These are phyloP conservation scores for Coleophoma eucalyptorum DNA, from an alignment of 2,329 filamentous ascomycete genomes.

Conservation along the genomic window DNA sequence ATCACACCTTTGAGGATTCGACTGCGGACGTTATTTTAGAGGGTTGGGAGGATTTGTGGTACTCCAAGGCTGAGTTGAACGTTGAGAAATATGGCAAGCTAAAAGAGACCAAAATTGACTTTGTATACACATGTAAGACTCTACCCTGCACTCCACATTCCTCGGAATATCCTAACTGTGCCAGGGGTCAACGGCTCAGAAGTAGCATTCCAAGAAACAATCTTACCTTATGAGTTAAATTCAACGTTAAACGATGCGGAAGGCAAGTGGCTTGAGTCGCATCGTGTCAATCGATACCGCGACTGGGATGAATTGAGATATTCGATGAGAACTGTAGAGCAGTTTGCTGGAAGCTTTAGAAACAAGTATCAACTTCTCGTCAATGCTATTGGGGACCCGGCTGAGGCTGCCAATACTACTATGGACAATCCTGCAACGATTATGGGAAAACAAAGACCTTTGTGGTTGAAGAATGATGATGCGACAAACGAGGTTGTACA, in stretches of 20 bases:
- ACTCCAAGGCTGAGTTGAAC: conserved; percentile 29
- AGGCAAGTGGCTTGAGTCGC: conserved; percentile 35
- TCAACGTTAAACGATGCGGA: conserved; percentile 35
- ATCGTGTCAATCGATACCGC: conserved; percentile 38
- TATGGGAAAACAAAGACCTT: conserved; percentile 29
- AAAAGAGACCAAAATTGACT: conserved; percentile 37
- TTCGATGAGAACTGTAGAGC: conserved; percentile 37
- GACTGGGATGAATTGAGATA: conserved; percentile 42
- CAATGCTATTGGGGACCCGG: conserved; percentile 30
- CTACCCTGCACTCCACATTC: too few relatives aligned
- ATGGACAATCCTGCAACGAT: conserved; percentile 19
- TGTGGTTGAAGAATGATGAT: conserved; percentile 32
- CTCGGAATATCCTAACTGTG: background rate
- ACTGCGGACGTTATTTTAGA: conserved; percentile 31
- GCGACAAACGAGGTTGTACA: conserved; percentile 28
- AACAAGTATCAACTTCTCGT: conserved; percentile 40
- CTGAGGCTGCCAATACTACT: conserved; percentile 6
- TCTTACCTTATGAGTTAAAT: conserved; percentile 33
- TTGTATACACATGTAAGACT: conserved; percentile 35
- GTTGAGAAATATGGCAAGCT: conserved; percentile 26
- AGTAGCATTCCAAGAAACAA: conserved; percentile 29
- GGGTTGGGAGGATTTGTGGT: conserved; percentile 39
- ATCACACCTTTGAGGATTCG: conserved; percentile 34
- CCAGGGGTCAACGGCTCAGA: conserved; percentile 37
- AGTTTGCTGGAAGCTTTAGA: conserved; percentile 33